These are phyloP conservation scores for Candida glaebosa DNA, from an alignment of 805 yeast genomes.

Conservation along the genomic window DNA sequence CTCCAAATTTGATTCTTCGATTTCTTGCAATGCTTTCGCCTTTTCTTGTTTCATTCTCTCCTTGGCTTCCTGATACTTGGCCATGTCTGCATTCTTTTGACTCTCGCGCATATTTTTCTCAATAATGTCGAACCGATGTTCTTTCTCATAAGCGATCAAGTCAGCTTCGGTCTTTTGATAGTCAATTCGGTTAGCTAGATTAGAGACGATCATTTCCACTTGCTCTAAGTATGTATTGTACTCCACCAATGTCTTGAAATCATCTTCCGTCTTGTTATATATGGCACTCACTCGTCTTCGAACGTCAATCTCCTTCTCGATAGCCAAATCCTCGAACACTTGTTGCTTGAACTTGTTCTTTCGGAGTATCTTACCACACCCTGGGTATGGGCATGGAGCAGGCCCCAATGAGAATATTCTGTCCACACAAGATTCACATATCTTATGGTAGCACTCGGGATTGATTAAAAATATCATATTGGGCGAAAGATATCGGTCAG, in stretches of 20 bases:
- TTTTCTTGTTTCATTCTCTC: constrained; percentile 60
- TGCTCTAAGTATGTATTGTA: constrained; percentile 81
- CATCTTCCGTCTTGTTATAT: constrained; percentile 76
- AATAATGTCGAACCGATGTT: constrained; percentile 69
- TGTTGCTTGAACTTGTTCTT: constrained; percentile 90
- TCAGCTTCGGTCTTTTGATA: constrained; percentile 65
- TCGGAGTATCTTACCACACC: constrained; percentile 82
- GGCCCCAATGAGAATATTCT: constrained; percentile 93
- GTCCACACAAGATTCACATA: constrained; percentile 96
- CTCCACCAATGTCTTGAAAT: constrained; percentile 56
- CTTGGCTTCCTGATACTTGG: constrained; percentile 57
- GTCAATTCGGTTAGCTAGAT: constrained; percentile 67
- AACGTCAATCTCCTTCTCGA: constrained; percentile 90
- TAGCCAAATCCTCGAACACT: constrained; percentile 83
- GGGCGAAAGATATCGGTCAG: constrained; percentile 90
- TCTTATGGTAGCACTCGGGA: constrained; percentile 97
- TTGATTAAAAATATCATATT: constrained; percentile 88
- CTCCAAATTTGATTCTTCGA: constrained; percentile 41
- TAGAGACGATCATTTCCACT: constrained; percentile 77
- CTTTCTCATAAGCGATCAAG: constrained; percentile 64
- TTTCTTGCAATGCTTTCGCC: constrained; percentile 62
- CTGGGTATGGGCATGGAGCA: constrained; percentile 92
- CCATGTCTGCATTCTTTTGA: constrained; percentile 58
- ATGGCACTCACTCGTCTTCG: constrained; percentile 73
- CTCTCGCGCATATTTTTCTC: constrained; percentile 72